Base-by-base conservation (phyloP, 768 basidiomycete species). In the Rhizopogon sp. region DNA sequence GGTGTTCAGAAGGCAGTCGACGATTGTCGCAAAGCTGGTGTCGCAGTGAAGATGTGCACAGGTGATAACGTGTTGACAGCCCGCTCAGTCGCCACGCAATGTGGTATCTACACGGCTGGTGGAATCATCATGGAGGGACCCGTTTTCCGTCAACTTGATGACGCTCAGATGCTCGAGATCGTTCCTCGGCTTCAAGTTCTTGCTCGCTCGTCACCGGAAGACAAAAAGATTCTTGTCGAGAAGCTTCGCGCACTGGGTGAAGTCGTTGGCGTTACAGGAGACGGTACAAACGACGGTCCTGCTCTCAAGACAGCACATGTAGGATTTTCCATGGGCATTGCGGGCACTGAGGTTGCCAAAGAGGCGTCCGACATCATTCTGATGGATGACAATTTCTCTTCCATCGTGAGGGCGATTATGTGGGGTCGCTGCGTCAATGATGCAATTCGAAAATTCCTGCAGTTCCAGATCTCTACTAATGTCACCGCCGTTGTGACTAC, bases 391-490 rank as follows among this genome's bases (percentile, higher is more conserved):
- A 95, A 96, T 68, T 98, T 99, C 68, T 75, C 92, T 4, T 95
- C 92, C 2, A 95, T 99, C 64, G 93, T 98, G 61, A 88, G 92
- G 62, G 97, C 97, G 53, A 97, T 98, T 62, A 94, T 97, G 78
- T 98, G 97, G 96, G 97, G 97, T 42, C 90, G 97, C 46, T 96
- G 93, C 64, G 96, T 99, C 58, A 99, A 98, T 69, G 96, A 99
- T 64, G 85, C 95, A 0, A 97, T 98, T 50, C 86, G 88, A 67
- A 99, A 98, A 75, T 99, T 98, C 75, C 67, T 99, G 56, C 96
- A 98, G 74, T 97, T 97, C 79, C 93, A 93, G 71, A 78, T 92
- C 57, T 90, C 90, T 17, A 90, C 90, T 63, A 99, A 98, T 76
- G 83, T 98, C 57, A 94, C 94, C 6, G 97, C 97, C 33, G 95